These are phyloP conservation scores for Mycena alexandri DNA, from an alignment of 768 basidiomycete species.

Conservation along the genomic window DNA sequence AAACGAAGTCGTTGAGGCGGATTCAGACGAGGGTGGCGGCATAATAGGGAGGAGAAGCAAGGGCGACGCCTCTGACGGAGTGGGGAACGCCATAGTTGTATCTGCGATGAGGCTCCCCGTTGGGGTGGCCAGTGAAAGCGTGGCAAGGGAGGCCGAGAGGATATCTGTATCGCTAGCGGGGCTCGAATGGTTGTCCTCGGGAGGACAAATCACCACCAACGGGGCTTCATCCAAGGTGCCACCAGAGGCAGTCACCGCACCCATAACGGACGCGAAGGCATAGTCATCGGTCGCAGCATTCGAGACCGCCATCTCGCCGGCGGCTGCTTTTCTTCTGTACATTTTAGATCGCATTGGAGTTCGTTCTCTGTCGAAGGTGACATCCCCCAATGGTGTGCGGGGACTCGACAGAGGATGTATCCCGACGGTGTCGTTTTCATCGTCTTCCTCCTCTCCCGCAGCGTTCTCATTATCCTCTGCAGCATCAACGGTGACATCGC, in stretches of 20 bases:
- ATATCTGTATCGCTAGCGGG: conserved; percentile 29
- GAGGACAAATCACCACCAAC: conserved; percentile 16
- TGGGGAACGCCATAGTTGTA: conserved; percentile 36
- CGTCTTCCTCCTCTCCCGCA: conserved; percentile 45
- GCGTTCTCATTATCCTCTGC: conserved; percentile 40
- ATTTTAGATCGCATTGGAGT: conserved; percentile 53
- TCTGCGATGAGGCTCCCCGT: conserved; percentile 42
- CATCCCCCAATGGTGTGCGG: conserved; percentile 55
- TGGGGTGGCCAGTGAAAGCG: conserved; percentile 43
- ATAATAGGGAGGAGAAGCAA: conserved; percentile 43
- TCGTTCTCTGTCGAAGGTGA: conserved; percentile 48
- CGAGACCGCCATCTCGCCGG: neutral
- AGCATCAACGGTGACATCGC: conserved; percentile 59
- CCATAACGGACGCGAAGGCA: conserved; percentile 8
- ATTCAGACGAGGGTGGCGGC: conserved; percentile 24
- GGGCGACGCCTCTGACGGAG: conserved; percentile 33
- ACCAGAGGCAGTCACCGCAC: conserved; percentile 4
- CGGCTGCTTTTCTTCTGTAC: conserved; percentile 18
- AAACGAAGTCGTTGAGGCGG: conserved; percentile 20
- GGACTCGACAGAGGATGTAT: conserved; percentile 46
- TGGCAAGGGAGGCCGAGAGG: conserved; percentile 42
- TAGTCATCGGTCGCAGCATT: conserved; percentile 15
- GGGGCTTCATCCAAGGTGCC: conserved; percentile 13
- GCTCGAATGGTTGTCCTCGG: conserved; percentile 20
- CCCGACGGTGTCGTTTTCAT: conserved; percentile 55